phyloP scores from a whole-genome alignment of 345 rosid genomes.

The Citrus sp. region DNA sequence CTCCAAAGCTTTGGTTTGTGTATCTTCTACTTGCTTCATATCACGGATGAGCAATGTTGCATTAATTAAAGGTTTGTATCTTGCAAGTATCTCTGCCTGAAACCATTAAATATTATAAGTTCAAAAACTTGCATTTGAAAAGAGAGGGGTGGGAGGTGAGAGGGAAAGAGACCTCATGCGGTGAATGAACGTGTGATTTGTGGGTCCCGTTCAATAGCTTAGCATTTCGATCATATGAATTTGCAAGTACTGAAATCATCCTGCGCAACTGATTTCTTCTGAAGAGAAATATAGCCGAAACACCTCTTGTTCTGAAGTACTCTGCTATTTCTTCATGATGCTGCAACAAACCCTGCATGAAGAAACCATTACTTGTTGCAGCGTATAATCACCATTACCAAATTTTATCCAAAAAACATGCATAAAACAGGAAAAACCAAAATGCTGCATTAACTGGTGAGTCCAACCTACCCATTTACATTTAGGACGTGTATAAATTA shows the following conservation, averaged over 20 bases:
- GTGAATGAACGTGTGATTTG: conserved; percentile 96
- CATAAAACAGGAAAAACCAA: background rate
- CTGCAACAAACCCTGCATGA: conserved; percentile 78
- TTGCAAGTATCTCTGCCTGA: conserved; percentile 96
- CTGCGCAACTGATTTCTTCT: conserved; percentile 90
- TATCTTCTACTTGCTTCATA: conserved; percentile 69
- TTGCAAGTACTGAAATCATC: conserved; percentile 92
- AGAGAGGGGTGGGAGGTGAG: background rate
- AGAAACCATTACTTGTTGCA: background rate
- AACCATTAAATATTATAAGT: conserved; percentile 22
- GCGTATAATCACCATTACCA: background rate
- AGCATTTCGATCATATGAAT: conserved; percentile 76
- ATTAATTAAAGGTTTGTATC: conserved; percentile 76
- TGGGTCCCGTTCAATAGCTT: conserved; percentile 90
- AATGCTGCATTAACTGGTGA: background rate
- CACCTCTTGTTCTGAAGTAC: conserved; percentile 78
- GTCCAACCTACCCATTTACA: background rate
- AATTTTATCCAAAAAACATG: background rate
- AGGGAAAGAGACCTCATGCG: conserved; percentile 52
- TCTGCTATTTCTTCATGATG: conserved; percentile 78
- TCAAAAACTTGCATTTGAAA: background rate
- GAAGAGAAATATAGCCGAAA: conserved; percentile 85
- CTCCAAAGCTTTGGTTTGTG: conserved; percentile 65
- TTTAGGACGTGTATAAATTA: background rate
- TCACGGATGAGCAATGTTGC: conserved; percentile 53